These are phyloP conservation scores for Daldinia loculata DNA, from an alignment of 495 filamentous ascomycete species.

Conservation along the genomic window DNA sequence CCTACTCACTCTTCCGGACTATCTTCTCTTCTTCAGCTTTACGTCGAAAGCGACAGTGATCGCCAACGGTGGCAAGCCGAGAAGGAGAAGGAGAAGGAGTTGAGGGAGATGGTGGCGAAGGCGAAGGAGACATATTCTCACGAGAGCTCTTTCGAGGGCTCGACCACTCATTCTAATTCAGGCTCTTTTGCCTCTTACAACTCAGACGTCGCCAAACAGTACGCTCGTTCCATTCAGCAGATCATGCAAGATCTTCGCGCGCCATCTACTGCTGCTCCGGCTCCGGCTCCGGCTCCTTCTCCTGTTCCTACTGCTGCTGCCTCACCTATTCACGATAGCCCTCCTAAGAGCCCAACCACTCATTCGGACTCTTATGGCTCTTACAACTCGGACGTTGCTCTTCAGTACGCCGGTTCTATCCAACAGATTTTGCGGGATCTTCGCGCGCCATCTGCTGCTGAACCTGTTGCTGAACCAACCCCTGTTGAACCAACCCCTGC, in stretches of 20 bases:
- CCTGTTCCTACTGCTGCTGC: not conserved
- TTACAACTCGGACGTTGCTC: not conserved
- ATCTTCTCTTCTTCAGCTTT: constrained; percentile 26
- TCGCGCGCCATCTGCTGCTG: not conserved
- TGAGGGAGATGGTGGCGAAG: not conserved
- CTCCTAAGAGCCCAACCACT: not conserved
- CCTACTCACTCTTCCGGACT: constrained; percentile 11
- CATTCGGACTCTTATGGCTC: not conserved
- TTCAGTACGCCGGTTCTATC: not conserved
- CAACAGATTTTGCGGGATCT: not conserved
- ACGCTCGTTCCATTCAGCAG: not conserved
- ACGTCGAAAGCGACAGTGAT: constrained; percentile 14
- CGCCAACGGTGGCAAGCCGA: not conserved
- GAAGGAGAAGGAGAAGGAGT: not conserved
- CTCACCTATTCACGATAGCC: not conserved
- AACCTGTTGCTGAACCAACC: not conserved
- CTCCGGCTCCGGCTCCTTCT: not conserved
- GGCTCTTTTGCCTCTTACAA: not conserved
- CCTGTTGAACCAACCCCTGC: no score
- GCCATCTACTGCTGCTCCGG: not conserved
- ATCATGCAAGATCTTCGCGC: not conserved
- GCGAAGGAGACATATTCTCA: not conserved
- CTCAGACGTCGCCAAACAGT: not conserved
- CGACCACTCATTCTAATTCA: not conserved
- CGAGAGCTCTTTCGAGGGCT: not conserved